These are phyloP conservation scores for Malassezia obtusa DNA, from an alignment of 1,284 basidiomycete genomes.

Conservation along the genomic window DNA sequence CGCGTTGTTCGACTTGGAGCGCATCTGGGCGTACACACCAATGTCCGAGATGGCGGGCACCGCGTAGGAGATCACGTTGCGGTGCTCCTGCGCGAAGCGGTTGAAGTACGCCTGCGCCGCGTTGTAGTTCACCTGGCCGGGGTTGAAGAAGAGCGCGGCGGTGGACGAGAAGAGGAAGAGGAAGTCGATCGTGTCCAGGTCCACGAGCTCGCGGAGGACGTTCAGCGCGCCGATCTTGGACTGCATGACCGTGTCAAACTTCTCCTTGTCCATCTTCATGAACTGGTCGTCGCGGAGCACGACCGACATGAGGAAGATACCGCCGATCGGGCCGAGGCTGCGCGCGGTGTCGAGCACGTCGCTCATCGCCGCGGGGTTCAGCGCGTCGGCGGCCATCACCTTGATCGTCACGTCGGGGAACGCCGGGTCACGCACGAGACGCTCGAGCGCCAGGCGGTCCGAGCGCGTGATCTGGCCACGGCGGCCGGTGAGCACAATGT, in stretches of 20 bases:
- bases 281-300: constrained; percentile 18
- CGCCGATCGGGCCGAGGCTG: constrained; percentile 11
- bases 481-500: constrained; percentile 21
- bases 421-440: constrained; percentile 15
- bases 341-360: constrained; percentile 15
- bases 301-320: constrained; percentile 20
- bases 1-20: constrained; percentile 12
- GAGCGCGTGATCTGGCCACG: constrained; percentile 17
- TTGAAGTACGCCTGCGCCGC: constrained; percentile 20
- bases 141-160: constrained; percentile 20
- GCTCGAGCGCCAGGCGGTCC: constrained; percentile 18
- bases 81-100: constrained; percentile 16
- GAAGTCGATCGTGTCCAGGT: constrained; percentile 16
- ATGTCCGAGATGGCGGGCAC: constrained; percentile 21
- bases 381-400: constrained; percentile 18
- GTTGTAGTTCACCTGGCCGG: constrained; percentile 20
- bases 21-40: constrained; percentile 19
- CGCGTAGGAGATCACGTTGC: constrained; percentile 18
- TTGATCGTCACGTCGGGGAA: constrained; percentile 19
- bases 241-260: constrained; percentile 17
- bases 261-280: constrained; percentile 18
- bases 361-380: constrained; percentile 12
- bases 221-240: constrained; percentile 18
- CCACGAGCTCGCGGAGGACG: constrained; percentile 10
- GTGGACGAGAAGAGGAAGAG: constrained; percentile 20